Base-by-base conservation (phyloP, 139 green algal genomes). In the Chlorella sp. region DNA sequence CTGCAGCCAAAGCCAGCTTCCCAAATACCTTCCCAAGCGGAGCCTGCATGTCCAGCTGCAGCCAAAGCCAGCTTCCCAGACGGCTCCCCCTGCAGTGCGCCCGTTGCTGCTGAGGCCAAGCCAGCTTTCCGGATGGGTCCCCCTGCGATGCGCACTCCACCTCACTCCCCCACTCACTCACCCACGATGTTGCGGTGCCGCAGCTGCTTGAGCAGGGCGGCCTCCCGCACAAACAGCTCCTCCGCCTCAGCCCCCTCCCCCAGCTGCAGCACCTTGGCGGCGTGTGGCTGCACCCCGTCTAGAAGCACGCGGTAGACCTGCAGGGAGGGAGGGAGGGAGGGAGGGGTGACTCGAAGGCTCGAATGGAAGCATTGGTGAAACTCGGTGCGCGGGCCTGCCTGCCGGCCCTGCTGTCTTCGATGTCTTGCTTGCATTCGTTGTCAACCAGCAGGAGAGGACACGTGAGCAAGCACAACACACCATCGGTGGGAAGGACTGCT, bases 221-320 rank as follows among this genome's bases (percentile, higher is more conserved):
- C 34, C 78, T 84, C 78, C 78, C 42, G 78, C 78, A 84, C 34
- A 57, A 84, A 84, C 34, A 36, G 32, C 34, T 53, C 78, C 30
- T 61, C 34, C 37, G 78, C 78, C 34, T 57, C 3, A 21, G 78
- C 37, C 34, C 26, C 78, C 34, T 57, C 36, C 34, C 78, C 34
- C 78, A 84, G 36, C 12, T 4, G 37, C 34, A 84, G 19, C 18
- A 84, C 78, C 78, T 84, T 84, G 78, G 78, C 78, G 26, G 78
- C 78, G 78, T 84, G 42, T 11, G 78, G 78, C 78, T 84, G 78
- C 37, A 84, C 78, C 78, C 78, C 78, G 24, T 84, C 78, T 37
- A 84, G 78, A 5, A 84, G 78, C 34, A 84, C 78, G 5, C 37
- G 36, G 78, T 36, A 84, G 32, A 84, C 78, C 78, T 84, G 78